Base-by-base conservation (phyloP, 2,329 filamentous ascomycete genomes). In the Metarhizium guizhouense region DNA sequence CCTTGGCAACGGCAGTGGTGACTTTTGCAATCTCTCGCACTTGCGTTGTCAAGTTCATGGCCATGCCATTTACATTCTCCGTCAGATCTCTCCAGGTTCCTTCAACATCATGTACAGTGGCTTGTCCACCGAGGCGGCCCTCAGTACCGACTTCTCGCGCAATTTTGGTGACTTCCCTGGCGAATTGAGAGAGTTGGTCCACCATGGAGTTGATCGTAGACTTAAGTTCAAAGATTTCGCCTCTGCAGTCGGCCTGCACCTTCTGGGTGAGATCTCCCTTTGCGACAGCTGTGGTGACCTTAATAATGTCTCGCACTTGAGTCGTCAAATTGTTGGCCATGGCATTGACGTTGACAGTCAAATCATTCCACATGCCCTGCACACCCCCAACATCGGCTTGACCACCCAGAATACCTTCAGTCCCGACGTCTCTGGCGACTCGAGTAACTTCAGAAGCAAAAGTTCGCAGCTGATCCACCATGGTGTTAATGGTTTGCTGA, bases 161-260 rank as follows among this genome's bases (percentile, higher is more conserved):
- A 66, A 99, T 88, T 72, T 94, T 95, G 42, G 93, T 97, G 64
- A 99, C 94, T 75, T 97, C 93, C 67, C 91, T 88, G 10, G 94
- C 94, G 68, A 97, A 97, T 68, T 96, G 92, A 67, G 95, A 90
- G 56, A 99, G 78, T 71, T 96, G 94, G 70, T 96, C 94, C 62
- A 99, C 93, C 93, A 99, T 99, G 69, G 89, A 94, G 74, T 99
- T 99, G 77, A 97, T 99, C 50, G 94, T 97, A 58, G 91, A 92
- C 74, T 99, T 99, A 67, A 99, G 87, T 75, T 89, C 90, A 68
- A 85, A 88, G 66, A 92, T 97, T 79, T 93, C 94, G 72, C 88
- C 95, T 75, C 86, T 88, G 73, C 88, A 93, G 67, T 90, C 90
- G 58, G 92, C 92, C 71, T 95, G 90, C 43, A 99, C 93, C 72